These are phyloP conservation scores for Penicillium sclerotiorum DNA, from an alignment of 2,329 filamentous ascomycete genomes.

Conservation along the genomic window DNA sequence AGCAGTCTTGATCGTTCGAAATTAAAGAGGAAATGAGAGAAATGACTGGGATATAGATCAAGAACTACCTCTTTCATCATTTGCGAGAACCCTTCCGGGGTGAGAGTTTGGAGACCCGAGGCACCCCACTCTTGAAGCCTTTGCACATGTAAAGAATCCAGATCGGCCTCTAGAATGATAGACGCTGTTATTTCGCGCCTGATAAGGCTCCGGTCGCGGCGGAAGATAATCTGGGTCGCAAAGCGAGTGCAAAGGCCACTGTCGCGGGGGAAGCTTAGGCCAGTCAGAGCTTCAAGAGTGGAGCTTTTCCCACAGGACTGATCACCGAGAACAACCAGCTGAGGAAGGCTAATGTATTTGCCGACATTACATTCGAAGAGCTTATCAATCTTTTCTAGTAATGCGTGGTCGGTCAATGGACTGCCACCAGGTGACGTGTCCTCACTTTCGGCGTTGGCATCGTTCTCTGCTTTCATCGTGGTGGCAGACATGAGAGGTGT, in stretches of 20 bases:
- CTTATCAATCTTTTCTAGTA: conserved; percentile 40
- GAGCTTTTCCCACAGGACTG: conserved; percentile 44
- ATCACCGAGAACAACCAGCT: conserved; percentile 45
- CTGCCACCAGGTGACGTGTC: too few species aligned
- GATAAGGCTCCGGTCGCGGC: conserved; percentile 25
- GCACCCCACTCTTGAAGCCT: conserved; percentile 28
- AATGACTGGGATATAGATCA: too few species aligned
- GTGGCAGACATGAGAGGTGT: too few species aligned
- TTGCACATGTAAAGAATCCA: conserved; percentile 17
- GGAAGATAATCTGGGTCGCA: conserved; percentile 52
- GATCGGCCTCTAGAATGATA: conserved; percentile 40
- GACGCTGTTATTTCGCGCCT: conserved; percentile 30
- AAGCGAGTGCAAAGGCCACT: conserved; percentile 43
- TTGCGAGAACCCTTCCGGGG: background rate
- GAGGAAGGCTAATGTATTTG: conserved; percentile 34
- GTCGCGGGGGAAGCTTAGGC: conserved; percentile 41
- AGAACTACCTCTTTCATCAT: background rate
- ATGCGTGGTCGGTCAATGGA: conserved; percentile 17
- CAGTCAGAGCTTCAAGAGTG: conserved; percentile 37
- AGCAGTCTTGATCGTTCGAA: too few species aligned
- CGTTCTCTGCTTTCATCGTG: background rate
- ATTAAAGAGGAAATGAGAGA: too few species aligned
- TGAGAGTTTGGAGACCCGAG: background rate
- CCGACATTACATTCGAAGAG: conserved; percentile 39
- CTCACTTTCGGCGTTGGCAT: background rate